phyloP scores from a whole-genome alignment of 2,329 filamentous ascomycete genomes.

The Stemphylium vesicarium region DNA sequence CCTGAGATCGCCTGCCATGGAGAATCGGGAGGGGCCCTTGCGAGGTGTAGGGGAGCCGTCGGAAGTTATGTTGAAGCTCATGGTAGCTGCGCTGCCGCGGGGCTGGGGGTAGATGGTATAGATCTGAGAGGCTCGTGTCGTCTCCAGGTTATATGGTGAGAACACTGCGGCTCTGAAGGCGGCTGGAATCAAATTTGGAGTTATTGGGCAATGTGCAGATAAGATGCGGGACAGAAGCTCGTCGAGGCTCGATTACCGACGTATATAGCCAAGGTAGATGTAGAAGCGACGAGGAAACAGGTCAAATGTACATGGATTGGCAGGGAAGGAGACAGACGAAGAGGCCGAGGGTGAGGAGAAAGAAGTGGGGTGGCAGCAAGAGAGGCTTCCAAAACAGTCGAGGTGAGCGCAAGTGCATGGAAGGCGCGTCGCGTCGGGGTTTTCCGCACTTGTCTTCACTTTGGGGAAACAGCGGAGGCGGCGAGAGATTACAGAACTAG shows the following conservation, averaged over 20 bases:
- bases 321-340: constrained; percentile 15
- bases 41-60: constrained; percentile 52
- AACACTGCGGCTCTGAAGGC: constrained; percentile 6
- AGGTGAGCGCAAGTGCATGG: constrained; percentile 17
- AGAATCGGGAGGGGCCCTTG: constrained; percentile 42
- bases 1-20: constrained; percentile 39
- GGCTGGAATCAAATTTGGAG: constrained; percentile 19
- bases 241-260: constrained; percentile 34
- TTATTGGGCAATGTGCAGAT: constrained; percentile 43
- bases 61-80: constrained; percentile 50
- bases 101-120: constrained; percentile 38
- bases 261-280: constrained; percentile 49
- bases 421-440: constrained; percentile 20
- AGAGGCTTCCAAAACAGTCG: constrained; percentile 10
- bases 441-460: constrained; percentile 18
- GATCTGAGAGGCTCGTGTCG: constrained; percentile 38
- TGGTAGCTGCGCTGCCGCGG: constrained; percentile 26
- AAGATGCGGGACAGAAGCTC: constrained; percentile 43
- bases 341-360: constrained; percentile 12
- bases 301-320: constrained; percentile 36
- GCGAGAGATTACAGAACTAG: no score
- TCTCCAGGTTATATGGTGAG: constrained; percentile 7
- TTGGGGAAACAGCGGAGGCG: no score
- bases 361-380: constrained; percentile 19
- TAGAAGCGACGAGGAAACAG: constrained; percentile 34